These are phyloP conservation scores for Hirsutella thompsonii DNA, from an alignment of 2,329 filamentous ascomycete genomes.

Conservation along the genomic window DNA sequence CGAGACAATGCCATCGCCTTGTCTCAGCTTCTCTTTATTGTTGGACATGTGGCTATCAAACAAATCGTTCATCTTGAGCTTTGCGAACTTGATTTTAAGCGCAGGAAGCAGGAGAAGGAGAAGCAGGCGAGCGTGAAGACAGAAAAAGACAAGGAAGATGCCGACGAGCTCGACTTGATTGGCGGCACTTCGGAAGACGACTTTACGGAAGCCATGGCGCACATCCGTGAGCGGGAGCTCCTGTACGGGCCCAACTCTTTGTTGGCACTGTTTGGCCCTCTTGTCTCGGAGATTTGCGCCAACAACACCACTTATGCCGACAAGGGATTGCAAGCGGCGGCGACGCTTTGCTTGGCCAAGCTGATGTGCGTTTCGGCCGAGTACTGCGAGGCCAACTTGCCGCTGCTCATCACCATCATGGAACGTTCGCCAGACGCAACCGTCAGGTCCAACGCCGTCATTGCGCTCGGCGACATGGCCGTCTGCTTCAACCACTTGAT, in stretches of 20 bases:
- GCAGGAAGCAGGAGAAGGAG: conserved; percentile 81
- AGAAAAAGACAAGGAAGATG: conserved; percentile 44
- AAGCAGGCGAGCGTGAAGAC: conserved; percentile 41
- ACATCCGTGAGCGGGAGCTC: conserved; percentile 73
- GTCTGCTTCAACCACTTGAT: conserved; percentile 99
- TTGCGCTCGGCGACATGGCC: conserved; percentile 96
- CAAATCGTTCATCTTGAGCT: conserved; percentile 97
- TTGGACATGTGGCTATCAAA: conserved; percentile 94
- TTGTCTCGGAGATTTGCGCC: conserved; percentile 87
- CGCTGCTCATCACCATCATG: conserved; percentile 93
- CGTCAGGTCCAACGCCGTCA: conserved; percentile 89
- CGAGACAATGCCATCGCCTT: conserved; percentile 61
- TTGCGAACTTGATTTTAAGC: conserved; percentile 97
- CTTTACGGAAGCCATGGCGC: conserved; percentile 74
- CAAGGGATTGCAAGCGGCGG: conserved; percentile 80
- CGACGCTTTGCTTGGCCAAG: conserved; percentile 89
- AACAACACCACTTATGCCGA: conserved; percentile 90
- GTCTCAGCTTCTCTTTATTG: conserved; percentile 86
- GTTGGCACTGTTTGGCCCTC: conserved; percentile 77
- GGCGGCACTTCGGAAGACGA: conserved; percentile 92
- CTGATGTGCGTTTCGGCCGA: conserved; percentile 97
- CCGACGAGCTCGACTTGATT: conserved; percentile 89
- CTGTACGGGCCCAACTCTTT: conserved; percentile 73
- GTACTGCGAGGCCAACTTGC: conserved; percentile 88
- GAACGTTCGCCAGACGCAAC: conserved; percentile 87